Evolutionary conservation across 306 rosid species (phyloP), one percentile per base, ranked within the genome.

Genomic region (Cucumis cinereus): DNA sequence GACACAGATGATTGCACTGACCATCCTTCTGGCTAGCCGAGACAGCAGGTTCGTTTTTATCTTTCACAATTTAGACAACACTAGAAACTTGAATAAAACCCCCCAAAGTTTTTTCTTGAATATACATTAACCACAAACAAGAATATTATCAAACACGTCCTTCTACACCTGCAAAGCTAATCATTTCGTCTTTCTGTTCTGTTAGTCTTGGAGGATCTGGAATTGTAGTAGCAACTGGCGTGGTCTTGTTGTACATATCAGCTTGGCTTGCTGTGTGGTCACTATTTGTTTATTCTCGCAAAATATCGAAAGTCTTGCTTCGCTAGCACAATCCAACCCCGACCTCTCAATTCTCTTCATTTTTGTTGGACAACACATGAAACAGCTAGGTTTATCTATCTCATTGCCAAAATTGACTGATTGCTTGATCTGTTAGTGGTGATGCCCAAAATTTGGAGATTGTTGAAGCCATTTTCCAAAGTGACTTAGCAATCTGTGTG

Each of bases 231-330:
- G 96, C 90, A 23, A 88, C 89, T 23, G 99, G 99, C 73, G 85
- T 95, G 76, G 81, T 23, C 79, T 83, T 92, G 91, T 96, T 95
- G 52, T 95, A 95, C 83, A 49, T 89, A 78, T 95, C 99, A 80
- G 98, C 98, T 33, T 92, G 99, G 80, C 99, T 95, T 81, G 97
- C 98, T 4, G 54, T 95, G 55, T 95, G 97, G 99, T 95, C 99
- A n/a, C 83, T 92, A 77, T 74, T 63, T 76, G 90, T 95, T 78
- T 95, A 92, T 83, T 86, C 90, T 84, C 85, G 90, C 78, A 95
- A 95, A 86, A 95, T 95, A 72, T 87, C 91, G 88, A 88, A 82
- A 87, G 96, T 88, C 50, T 79, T 95, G 70, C 62, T 90, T 85
- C 91, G 73, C 82, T 95, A 92, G 87, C 66, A 63, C 30, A 69